Evolutionary conservation across 2,329 filamentous ascomycete species (phyloP).

Genomic region (Rhinocladiella similis): DNA sequence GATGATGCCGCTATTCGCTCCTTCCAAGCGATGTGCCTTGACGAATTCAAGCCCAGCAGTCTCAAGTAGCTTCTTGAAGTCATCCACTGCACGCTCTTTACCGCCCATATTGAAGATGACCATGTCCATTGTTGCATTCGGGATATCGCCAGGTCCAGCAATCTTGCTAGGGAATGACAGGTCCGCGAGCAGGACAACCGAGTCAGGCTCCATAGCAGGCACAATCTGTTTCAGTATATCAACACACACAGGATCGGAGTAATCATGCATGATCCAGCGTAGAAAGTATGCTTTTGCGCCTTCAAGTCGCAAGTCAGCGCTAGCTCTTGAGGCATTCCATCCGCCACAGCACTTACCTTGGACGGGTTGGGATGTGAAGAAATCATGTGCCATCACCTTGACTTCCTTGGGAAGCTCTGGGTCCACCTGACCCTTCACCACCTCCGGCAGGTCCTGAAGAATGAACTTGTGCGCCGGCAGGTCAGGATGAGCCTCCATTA

Average conservation of each 20-base stretch:
- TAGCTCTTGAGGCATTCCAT: no score
- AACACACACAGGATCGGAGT: slow-evolving; percentile 23
- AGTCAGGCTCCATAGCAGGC: slow-evolving; percentile 27
- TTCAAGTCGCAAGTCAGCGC: slow-evolving; percentile 1
- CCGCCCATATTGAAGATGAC: slow-evolving; percentile 33
- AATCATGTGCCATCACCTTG: slow-evolving; percentile 38
- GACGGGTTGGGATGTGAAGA: slow-evolving; percentile 22
- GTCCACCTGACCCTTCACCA: slow-evolving; percentile 14
- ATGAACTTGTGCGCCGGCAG: slow-evolving; percentile 14
- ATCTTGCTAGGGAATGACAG: slow-evolving; percentile 30
- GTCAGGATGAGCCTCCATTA: slow-evolving; percentile 13
- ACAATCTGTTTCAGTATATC: slow-evolving; percentile 31
- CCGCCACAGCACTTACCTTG: slow-evolving; percentile 28
- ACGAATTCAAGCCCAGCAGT: slow-evolving; percentile 28
- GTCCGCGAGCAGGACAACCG: slow-evolving; percentile 32
- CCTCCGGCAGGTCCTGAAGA: slow-evolving; percentile 13
- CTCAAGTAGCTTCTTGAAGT: slow-evolving; percentile 30
- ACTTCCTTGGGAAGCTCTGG: slow-evolving; percentile 15
- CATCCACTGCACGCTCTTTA: slow-evolving; percentile 31
- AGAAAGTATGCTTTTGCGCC: slow-evolving; percentile 35
- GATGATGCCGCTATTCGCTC: slow-evolving; percentile 22
- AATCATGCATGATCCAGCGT: slow-evolving; percentile 35
- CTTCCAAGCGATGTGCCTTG: slow-evolving; percentile 21
- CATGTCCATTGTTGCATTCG: slow-evolving; percentile 29
- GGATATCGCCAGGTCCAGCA: slow-evolving; percentile 21